Conservation (phyloP, 2,329 filamentous ascomycete species). For the Alternaria tenuissima region DNA sequence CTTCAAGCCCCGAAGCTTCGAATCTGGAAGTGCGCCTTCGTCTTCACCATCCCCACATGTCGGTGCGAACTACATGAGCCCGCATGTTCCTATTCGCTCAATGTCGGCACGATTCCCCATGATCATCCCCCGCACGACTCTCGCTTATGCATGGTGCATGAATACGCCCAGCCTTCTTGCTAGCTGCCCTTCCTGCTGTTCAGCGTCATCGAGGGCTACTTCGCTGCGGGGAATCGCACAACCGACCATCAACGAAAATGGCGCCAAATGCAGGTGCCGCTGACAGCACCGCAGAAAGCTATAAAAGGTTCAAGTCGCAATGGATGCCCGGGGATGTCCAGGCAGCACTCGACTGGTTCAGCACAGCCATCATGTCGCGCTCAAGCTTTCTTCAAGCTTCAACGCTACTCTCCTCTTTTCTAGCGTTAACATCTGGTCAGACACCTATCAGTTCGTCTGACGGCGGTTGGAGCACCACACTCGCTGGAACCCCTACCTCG, state of each 20-base stretch:
- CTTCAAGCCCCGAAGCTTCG: constrained; percentile 14
- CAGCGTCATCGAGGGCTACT: constrained; percentile 22
- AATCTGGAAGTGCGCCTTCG: not conserved
- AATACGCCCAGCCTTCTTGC: constrained; percentile 5
- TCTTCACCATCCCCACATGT: constrained; percentile 4
- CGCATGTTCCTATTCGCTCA: constrained; percentile 24
- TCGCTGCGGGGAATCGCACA: constrained; percentile 21
- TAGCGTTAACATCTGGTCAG: constrained; percentile 35
- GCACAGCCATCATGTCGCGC: constrained; percentile 32
- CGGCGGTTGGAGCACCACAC: constrained; percentile 32
- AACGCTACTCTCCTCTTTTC: constrained; percentile 32
- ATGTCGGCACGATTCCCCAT: constrained; percentile 28
- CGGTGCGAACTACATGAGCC: constrained; percentile 1
- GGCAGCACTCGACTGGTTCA: constrained; percentile 21
- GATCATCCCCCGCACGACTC: constrained; percentile 12
- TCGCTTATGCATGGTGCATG: constrained; percentile 21
- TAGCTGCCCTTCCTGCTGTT: constrained; percentile 6
- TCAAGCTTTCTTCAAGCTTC: constrained; percentile 35
- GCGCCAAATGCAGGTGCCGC: not conserved
- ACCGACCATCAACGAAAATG: constrained; percentile 5
- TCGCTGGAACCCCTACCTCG: constrained; percentile 40
- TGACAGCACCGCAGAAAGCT: not conserved
- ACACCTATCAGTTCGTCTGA: constrained; percentile 28
- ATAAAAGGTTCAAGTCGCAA: constrained; percentile 10
- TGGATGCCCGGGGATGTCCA: constrained; percentile 7